These are phyloP conservation scores for Eucalyptus decipiens DNA, from an alignment of 345 rosid genomes.

Conservation along the genomic window DNA sequence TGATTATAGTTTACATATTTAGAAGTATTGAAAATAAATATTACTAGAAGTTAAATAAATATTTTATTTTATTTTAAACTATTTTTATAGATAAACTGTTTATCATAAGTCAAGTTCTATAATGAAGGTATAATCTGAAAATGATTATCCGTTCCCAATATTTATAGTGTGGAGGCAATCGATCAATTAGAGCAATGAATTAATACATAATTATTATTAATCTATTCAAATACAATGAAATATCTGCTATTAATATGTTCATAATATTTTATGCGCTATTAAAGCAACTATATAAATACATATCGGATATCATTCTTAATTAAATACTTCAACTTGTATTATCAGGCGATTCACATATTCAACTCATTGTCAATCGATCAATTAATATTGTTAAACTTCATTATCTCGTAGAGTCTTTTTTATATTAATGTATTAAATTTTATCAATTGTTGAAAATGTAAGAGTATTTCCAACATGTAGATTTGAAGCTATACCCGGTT, in stretches of 20 bases:
- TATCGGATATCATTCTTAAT: neutral
- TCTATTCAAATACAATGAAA: neutral
- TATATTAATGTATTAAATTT: neutral
- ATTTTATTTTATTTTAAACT: neutral
- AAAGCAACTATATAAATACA: neutral
- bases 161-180: neutral
- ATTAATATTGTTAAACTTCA: neutral
- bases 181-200: neutral
- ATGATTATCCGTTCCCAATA: neutral
- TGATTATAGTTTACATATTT: neutral
- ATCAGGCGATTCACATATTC: neutral
- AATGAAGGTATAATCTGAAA: neutral
- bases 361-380: neutral
- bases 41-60: neutral
- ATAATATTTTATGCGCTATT: neutral
- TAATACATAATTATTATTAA: neutral
- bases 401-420: neutral
- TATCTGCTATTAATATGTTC: neutral
- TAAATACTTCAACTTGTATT: neutral
- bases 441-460: neutral
- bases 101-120: neutral
- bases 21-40: neutral
- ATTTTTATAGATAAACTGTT: neutral
- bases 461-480: neutral
- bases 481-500: neutral